Evolutionary conservation across 306 rosid genomes (phyloP).

Genomic region (Pyrus pyrifolia): DNA sequence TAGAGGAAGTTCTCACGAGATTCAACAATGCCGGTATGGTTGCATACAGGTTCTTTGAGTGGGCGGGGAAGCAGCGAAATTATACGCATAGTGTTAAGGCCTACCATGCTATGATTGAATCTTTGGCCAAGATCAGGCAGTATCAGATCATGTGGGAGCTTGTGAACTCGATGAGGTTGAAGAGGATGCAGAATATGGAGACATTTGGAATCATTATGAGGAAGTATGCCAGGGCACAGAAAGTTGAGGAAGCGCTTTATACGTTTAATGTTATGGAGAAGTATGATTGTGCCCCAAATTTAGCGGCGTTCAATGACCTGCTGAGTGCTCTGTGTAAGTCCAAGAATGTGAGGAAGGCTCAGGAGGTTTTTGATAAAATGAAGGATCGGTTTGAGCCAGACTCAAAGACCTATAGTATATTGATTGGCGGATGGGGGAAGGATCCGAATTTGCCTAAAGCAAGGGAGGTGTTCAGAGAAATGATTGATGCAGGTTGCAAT

Average conservation of each 20-base stretch:
- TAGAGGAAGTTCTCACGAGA: slow-evolving; percentile 52
- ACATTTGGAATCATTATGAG: slow-evolving; percentile 82
- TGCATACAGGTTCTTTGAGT: slow-evolving; percentile 67
- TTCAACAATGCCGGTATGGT: slow-evolving; percentile 83
- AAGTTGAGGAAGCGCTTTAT: slow-evolving; percentile 75
- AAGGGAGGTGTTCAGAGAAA: slow-evolving; percentile 62
- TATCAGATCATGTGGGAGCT: slow-evolving; percentile 83
- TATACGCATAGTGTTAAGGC: slow-evolving; percentile 54
- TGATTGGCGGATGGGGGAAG: slow-evolving; percentile 86
- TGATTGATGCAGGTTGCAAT: slow-evolving; percentile 51
- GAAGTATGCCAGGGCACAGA: slow-evolving; percentile 73
- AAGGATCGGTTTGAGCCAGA: slow-evolving; percentile 58
- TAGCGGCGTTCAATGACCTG: slow-evolving; percentile 69
- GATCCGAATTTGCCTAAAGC: slow-evolving; percentile 78
- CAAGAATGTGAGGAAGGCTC: slow-evolving; percentile 85
- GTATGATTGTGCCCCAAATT: slow-evolving; percentile 45
- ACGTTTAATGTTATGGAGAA: slow-evolving; percentile 83
- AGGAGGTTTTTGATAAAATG: slow-evolving; percentile 67
- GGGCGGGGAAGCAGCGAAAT: slow-evolving; percentile 61
- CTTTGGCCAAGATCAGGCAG: slow-evolving; percentile 80
- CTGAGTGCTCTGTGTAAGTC: slow-evolving; percentile 77
- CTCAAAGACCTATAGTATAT: slow-evolving; percentile 63
- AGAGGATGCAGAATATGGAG: slow-evolving; percentile 61
- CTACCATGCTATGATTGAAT: slow-evolving; percentile 68
- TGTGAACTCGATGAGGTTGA: slow-evolving; percentile 61